Base-by-base conservation (phyloP, 192 early-diverging fungal species). In the Backusella tarrabulga region DNA sequence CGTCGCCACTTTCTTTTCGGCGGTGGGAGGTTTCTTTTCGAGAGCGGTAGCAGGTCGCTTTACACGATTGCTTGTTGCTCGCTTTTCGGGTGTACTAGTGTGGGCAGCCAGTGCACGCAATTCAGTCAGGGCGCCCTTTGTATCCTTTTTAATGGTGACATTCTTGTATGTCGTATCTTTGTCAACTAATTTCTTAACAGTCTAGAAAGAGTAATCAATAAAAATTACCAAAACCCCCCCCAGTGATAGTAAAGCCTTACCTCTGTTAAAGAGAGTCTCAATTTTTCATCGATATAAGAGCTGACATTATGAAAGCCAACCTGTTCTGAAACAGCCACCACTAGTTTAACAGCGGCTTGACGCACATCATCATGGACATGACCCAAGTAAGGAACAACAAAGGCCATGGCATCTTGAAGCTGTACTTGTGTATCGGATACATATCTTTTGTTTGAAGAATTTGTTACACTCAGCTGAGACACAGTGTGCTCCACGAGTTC, bases 11-110 rank as follows among this genome's bases (percentile, higher is more conserved):
- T 50, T 67, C 68, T 76, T 21, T 41, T 32, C 74, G 19, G 63
- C 40, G 8, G 23, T 44, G 14, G 36, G 17, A 44, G 23, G 14
- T 21, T 32, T 50, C 34, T 50, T 72, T n/a, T 50, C 42, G 11
- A 32, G 29, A 72, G 71, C 11, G 0, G 46, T 67, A 81, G 32
- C 87, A 80, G 29, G 74, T 67, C 50, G 35, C 23, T 73, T 73
- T 52, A 21, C 50, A 6, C 34, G 14, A 9, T 8, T 68, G 15
- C 26, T 76, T 76, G 23, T 17, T 52, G 12, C 56, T 44, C 23
- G 21, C 5, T 67, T 67, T 71, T 63, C 44, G 12, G 40, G 34
- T 19, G 67, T 72, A 72, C 14, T 44, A 50, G 71, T 34, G 34
- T 50, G 41, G 3, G 71, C 68, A 12, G 75, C 44, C 26, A 69